Percentiles rank a stretch among this genome's conserved stretches.
phyloP scores from a whole-genome alignment of 805 yeast species.

The Metschnikowia proteae region DNA sequence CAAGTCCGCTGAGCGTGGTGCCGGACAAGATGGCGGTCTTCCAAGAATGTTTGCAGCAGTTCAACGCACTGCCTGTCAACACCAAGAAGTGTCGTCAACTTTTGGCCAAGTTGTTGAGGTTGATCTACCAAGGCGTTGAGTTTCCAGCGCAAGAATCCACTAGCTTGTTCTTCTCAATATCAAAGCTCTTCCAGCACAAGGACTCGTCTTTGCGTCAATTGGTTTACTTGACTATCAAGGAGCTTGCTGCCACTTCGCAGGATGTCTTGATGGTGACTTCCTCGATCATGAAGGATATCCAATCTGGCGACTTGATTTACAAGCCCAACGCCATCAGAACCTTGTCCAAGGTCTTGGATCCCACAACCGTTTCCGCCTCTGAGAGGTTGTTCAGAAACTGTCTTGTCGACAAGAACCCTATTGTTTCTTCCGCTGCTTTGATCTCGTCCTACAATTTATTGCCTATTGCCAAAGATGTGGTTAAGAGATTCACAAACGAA shows the following conservation, averaged over 20 bases:
- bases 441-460: constrained; percentile 86
- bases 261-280: constrained; percentile 97
- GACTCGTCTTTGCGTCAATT: constrained; percentile 85
- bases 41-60: constrained; percentile 90
- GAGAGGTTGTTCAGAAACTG: constrained; percentile 91
- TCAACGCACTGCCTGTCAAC: constrained; percentile 86
- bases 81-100: constrained; percentile 82
- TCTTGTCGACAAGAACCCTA: constrained; percentile 85
- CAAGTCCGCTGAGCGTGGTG: constrained; percentile 49
- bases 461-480: constrained; percentile 87
- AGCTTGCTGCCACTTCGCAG: constrained; percentile 75
- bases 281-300: constrained; percentile 96
- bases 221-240: constrained; percentile 92
- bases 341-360: constrained; percentile 83
- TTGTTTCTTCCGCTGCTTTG: constrained; percentile 89
- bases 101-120: constrained; percentile 76
- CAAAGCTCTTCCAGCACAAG: constrained; percentile 91
- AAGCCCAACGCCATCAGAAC: constrained; percentile 96
- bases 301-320: constrained; percentile 77
- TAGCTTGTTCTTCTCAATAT: constrained; percentile 85
- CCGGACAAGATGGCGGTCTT: constrained; percentile 97
- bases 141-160: constrained; percentile 91
- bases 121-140: constrained; percentile 79
- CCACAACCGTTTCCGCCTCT: constrained; percentile 84
- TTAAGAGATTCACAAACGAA: constrained; percentile 91